Percentiles rank a stretch among this genome's conserved stretches.
Conservation (phyloP, 1,284 basidiomycete genomes). For the Ceratobasidium sp. region DNA sequence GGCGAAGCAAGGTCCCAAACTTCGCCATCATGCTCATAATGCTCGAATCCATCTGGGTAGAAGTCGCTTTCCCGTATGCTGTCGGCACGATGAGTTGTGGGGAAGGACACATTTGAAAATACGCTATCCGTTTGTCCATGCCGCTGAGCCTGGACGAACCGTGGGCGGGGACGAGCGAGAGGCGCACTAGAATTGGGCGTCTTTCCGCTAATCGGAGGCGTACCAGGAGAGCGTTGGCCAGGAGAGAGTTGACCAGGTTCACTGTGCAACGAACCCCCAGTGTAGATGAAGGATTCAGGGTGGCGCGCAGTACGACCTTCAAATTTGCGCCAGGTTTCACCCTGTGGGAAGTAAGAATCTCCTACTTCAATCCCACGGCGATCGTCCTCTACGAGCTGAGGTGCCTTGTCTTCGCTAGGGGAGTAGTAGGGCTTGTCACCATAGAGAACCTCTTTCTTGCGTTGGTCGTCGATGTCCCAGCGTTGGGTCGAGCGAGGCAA, state of each 20-base stretch:
- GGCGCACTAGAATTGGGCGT: constrained; percentile 1
- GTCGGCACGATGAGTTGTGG: constrained; percentile 38
- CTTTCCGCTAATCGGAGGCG: not conserved
- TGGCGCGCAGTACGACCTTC: constrained; percentile 40
- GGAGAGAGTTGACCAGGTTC: not conserved
- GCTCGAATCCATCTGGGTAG: constrained; percentile 37
- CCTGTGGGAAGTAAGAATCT: constrained; percentile 43
- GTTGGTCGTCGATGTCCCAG: constrained; percentile 40
- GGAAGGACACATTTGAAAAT: constrained; percentile 41
- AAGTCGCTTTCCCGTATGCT: constrained; percentile 41
- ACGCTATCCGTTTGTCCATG: constrained; percentile 36
- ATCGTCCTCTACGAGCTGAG: constrained; percentile 24
- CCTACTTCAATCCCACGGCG: constrained; percentile 13
- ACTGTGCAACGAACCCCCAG: too few species aligned
- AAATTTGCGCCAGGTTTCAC: constrained; percentile 42
- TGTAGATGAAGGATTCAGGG: constrained; percentile 43
- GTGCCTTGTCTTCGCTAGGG: constrained; percentile 18
- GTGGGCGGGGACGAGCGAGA: constrained; percentile 38
- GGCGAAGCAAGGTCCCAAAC: constrained; percentile 44
- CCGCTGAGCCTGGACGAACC: constrained; percentile 4
- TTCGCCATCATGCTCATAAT: constrained; percentile 40
- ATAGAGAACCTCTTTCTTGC: constrained; percentile 26
- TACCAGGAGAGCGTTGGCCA: constrained; percentile 7
- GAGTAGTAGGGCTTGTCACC: constrained; percentile 31
- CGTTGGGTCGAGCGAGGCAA: constrained; percentile 34